A percentile compares a stretch with the other conserved stretches of the same genome.
These are phyloP conservation scores for Chaetomium sp. DNA, from an alignment of 2,329 filamentous ascomycete species.

Conservation along the genomic window DNA sequence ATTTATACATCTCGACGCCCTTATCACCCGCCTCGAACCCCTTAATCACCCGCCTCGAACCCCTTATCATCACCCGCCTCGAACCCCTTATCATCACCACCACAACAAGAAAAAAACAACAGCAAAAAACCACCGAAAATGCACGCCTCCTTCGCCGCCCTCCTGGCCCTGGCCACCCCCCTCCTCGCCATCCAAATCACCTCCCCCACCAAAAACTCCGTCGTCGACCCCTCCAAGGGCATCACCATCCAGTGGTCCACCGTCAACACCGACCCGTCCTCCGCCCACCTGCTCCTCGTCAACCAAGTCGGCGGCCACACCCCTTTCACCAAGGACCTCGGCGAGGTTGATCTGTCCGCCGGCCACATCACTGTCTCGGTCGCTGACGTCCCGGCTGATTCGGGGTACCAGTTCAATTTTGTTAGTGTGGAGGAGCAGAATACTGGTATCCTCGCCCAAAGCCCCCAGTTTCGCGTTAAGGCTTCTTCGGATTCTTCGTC, in stretches of 20 bases:
- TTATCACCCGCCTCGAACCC: not conserved
- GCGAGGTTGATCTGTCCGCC: constrained; percentile 19
- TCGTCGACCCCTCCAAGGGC: constrained; percentile 18
- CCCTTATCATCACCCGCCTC: too few species aligned
- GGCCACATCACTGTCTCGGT: constrained; percentile 14
- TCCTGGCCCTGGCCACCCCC: constrained; percentile 15
- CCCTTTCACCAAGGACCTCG: constrained; percentile 21
- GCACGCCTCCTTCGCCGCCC: constrained; percentile 15
- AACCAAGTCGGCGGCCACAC: constrained; percentile 23
- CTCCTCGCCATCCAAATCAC: constrained; percentile 22
- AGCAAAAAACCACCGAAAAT: constrained; percentile 14
- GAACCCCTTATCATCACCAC: not conserved
- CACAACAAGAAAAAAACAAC: not conserved
- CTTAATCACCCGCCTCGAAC: not conserved
- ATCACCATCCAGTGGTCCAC: constrained; percentile 20
- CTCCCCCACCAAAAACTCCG: constrained; percentile 19
- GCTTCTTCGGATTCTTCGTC: not conserved
- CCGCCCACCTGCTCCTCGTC: constrained; percentile 23
- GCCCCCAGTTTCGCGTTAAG: constrained; percentile 22
- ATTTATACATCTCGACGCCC: not conserved
- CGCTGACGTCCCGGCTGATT: constrained; percentile 14
- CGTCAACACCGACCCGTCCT: constrained; percentile 21
- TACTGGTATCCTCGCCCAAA: constrained; percentile 25
- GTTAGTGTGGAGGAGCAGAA: constrained; percentile 18
- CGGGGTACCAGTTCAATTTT: constrained; percentile 24